Evolutionary conservation across 345 rosid species (phyloP), one percentile per base, ranked within the genome.

Genomic region (Brassica napus): DNA sequence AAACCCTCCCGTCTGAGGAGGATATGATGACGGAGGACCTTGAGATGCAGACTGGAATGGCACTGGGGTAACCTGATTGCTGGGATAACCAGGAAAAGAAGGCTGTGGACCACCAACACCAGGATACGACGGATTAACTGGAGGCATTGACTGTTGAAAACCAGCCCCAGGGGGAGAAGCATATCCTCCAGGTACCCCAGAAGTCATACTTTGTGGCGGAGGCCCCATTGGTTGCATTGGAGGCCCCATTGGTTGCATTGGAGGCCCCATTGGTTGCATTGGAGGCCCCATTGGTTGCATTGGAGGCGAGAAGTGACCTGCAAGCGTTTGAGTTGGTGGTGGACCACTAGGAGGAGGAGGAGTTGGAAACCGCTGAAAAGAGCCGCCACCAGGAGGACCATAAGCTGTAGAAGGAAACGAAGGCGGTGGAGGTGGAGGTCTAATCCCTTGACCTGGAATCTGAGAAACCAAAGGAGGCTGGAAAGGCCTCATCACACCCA

Each of bases 191-290:
- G 89, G 73, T 65, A 84, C 83, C 52, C 85, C 79, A 73, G 75
- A 84, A 60, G 62, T 83, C 77, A 79, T 73, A 73, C 76, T 85
- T 65, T 81, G 88, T 14, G 89, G 84, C 0, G 87, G 89, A 81
- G 84, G 88, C 72, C 97, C 94, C 89, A 88, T 66, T n/a, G 82
- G 88, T 74, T 91, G 81, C 82, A 62, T 34, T 1, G 87, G 80
- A 37, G 76, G 77, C 2, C 97, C 94, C 89, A 88, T 66, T n/a
- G 82, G 88, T 74, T 91, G 81, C n/a, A n/a, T n/a, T n/a, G 87
- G 89, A 81, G 84, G 88, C 72, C 97, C 94, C 89, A 88, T 66
- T n/a, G 82, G 88, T 74, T 91, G 81, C n/a, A n/a, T n/a, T n/a
- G 87, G 89, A 81, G 84, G 88, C 72, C 97, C 94, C 89, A 88